Evolutionary conservation across 495 filamentous ascomycete species (phyloP).

Genomic region (Annulohypoxylon maeteangense): DNA sequence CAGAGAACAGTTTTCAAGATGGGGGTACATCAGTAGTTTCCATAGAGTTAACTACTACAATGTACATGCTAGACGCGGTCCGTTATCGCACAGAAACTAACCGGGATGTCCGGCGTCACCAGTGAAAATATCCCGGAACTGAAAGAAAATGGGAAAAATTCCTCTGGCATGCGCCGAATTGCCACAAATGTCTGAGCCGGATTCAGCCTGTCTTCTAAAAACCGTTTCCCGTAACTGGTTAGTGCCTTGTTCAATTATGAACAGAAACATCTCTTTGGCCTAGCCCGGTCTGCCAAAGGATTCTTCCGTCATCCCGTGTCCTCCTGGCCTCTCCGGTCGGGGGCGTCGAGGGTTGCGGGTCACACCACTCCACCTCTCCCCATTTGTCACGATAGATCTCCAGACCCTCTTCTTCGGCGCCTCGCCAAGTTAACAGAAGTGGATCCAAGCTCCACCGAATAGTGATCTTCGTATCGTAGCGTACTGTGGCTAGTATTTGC

Average conservation of each 20-base stretch:
- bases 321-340: constrained; percentile 36
- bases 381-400: constrained; percentile 47
- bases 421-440: constrained; percentile 40
- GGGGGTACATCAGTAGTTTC: constrained; percentile 2
- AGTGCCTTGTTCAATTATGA: constrained; percentile 6
- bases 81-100: constrained; percentile 33
- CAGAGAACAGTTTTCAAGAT: not conserved
- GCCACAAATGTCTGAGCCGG: constrained; percentile 16
- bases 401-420: constrained; percentile 42
- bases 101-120: constrained; percentile 30
- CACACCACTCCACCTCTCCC: constrained; percentile 44
- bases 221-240: constrained; percentile 7
- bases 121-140: constrained; percentile 24
- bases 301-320: constrained; percentile 33
- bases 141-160: constrained; percentile 4
- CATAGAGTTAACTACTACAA: not conserved
- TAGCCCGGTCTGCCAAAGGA: constrained; percentile 31
- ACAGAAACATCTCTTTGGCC: constrained; percentile 28
- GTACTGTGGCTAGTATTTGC: constrained; percentile 34
- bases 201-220: constrained; percentile 28
- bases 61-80: constrained; percentile 10
- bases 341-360: constrained; percentile 38
- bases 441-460: constrained; percentile 39
- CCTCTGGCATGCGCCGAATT: constrained; percentile 15
- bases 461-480: constrained; percentile 29